phyloP scores from a whole-genome alignment of 169 alveolate species.

The Cryptosporidium canis region DNA sequence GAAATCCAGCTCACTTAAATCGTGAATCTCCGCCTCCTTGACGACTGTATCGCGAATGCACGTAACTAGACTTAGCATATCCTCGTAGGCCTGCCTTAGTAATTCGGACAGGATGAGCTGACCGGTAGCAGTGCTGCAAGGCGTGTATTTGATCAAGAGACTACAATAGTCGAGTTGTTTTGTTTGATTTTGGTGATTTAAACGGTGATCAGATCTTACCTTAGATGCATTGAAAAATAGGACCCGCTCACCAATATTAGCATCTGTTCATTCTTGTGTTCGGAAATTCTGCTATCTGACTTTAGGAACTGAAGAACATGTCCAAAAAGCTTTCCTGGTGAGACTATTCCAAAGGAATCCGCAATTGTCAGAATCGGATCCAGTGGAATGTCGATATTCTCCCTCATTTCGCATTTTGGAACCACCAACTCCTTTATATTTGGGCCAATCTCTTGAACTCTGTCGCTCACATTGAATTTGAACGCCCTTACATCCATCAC shows the following conservation, averaged over 20 bases:
- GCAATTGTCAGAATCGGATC: background rate
- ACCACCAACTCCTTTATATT: background rate
- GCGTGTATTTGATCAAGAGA: background rate
- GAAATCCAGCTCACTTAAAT: background rate
- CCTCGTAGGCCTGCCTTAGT: slow-evolving; percentile 25
- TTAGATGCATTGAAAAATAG: slow-evolving; percentile 14
- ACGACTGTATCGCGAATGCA: background rate
- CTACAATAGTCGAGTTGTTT: background rate
- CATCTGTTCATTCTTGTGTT: background rate
- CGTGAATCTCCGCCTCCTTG: background rate
- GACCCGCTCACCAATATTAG: background rate
- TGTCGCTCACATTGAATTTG: background rate
- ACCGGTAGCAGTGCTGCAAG: background rate
- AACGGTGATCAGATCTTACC: background rate
- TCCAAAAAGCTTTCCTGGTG: slow-evolving; percentile 6
- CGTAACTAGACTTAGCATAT: background rate
- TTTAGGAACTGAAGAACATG: background rate
- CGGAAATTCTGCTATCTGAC: background rate
- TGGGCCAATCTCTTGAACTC: background rate
- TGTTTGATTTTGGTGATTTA: background rate
- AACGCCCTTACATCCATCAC: background rate
- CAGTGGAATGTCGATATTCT: background rate
- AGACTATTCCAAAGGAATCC: background rate
- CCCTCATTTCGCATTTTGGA: slow-evolving; percentile 23
- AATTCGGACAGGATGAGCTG: background rate